Evolutionary conservation across 164 flowering plant genomes (phyloP), one percentile per base, ranked within the genome.

Genomic region (Vitis rotundifolia): DNA sequence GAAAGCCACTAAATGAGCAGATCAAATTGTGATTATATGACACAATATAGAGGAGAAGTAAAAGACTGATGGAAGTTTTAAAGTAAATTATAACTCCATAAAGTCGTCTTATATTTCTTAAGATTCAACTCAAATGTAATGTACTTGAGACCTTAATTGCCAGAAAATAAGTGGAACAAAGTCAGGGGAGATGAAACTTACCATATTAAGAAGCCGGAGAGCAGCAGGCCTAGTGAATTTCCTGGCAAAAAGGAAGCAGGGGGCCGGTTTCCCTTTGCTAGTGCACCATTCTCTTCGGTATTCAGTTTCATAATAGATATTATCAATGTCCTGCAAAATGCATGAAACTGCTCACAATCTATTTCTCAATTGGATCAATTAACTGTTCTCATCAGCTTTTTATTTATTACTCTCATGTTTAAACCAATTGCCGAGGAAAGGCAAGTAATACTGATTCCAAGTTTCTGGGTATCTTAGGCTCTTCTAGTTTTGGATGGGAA

Each of bases 161-260:
- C 8, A 60, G 48, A 60, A 60, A 60, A 13, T 60, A 10, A 48
- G 8, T 49, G 2, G 15, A 18, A 11, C 15, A 47, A 18, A 58
- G 47, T 16, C 15, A 4, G n/a, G 52, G 51, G 18, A 49, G 31
- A 56, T 8, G 31, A 66, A 65, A 71, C 79, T 75, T 76, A 90
- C 98, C 87, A 68, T 77, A 65, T 86, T 88, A 66, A 90, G 87
- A 74, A 94, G 94, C 48, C 85, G 81, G 10, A 92, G 69, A 64
- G 97, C 97, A 71, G 98, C 94, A 54, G 92, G 92, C 66, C 92
- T 80, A 11, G 97, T 92, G 73, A 94, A 94, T 69, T 94, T 94
- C 72, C 98, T 82, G 8, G 98, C 93, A 69, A 94, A 94, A 65
- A 94, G 93, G 73, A 94, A 94, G 79, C 98, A 94, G 2, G 73